Percentiles rank a stretch among this genome's conserved stretches.
phyloP scores from a whole-genome alignment of 2,329 filamentous ascomycete species.

The Colletotrichum cuscutae region DNA sequence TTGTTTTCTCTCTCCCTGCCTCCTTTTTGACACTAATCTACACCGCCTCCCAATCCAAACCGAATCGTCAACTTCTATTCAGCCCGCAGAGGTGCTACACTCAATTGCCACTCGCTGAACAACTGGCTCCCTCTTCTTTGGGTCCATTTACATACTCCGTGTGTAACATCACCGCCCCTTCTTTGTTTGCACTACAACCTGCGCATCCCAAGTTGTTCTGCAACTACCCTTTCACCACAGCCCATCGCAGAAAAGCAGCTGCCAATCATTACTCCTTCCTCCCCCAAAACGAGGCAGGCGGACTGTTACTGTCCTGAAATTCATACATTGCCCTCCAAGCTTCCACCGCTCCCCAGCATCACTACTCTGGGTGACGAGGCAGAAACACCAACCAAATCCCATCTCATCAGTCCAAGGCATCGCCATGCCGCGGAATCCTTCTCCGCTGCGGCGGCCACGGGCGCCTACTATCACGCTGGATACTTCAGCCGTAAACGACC shows the following conservation, averaged over 20 bases:
- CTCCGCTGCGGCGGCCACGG: constrained; percentile 28
- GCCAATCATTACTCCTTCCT: neutral
- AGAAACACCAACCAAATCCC: neutral
- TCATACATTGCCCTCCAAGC: neutral
- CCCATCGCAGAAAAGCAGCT: neutral
- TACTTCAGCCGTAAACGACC: constrained; percentile 35
- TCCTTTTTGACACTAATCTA: neutral
- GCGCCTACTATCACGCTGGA: constrained; percentile 36
- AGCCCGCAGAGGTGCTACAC: neutral
- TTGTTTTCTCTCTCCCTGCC: neutral
- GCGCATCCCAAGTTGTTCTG: neutral
- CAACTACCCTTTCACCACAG: neutral
- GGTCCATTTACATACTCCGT: neutral
- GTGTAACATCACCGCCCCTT: neutral
- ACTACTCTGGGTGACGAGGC: neutral
- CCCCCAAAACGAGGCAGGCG: neutral
- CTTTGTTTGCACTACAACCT: constrained; percentile 26
- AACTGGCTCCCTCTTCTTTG: neutral
- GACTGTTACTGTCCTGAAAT: neutral
- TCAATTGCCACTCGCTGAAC: neutral
- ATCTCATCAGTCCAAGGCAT: neutral
- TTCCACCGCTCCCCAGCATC: neutral
- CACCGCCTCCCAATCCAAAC: neutral
- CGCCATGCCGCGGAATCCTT: constrained; percentile 23
- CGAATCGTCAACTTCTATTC: neutral